Conservation (phyloP, 148 eudicot species). For the Oxyria digyna region DNA sequence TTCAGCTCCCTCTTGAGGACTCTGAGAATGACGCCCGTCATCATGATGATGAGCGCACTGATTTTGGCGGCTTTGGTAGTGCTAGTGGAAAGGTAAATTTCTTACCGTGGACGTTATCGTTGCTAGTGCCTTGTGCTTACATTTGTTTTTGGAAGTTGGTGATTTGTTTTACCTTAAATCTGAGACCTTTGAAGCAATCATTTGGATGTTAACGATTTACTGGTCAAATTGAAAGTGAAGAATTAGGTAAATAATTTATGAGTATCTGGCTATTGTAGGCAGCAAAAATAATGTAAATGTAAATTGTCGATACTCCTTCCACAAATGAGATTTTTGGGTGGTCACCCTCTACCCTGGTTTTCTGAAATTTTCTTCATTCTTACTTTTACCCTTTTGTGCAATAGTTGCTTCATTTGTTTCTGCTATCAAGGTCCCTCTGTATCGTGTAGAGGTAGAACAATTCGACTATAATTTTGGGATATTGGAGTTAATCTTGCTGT, state of each 20-base stretch:
- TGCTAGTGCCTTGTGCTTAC: neutral
- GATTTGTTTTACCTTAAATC: neutral
- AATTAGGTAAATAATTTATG: neutral
- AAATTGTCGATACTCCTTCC: neutral
- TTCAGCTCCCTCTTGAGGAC: slow-evolving; percentile 74
- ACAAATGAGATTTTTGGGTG: neutral
- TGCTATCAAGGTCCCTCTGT: neutral
- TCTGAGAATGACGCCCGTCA: slow-evolving; percentile 62
- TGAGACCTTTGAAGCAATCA: neutral
- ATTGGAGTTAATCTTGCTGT: neutral
- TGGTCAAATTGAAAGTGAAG: neutral
- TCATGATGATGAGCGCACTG: slow-evolving; percentile 58
- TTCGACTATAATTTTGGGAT: neutral
- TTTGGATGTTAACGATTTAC: neutral
- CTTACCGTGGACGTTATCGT: neutral
- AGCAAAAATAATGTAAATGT: neutral
- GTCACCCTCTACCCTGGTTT: neutral
- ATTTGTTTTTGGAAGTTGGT: neutral
- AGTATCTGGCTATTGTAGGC: neutral
- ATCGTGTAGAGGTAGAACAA: too few species aligned
- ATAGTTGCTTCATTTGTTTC: neutral
- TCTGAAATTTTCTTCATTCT: neutral
- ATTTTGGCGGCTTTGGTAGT: slow-evolving; percentile 64
- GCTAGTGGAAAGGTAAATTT: slow-evolving; percentile 62
- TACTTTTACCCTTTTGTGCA: neutral